phyloP scores from a whole-genome alignment of 2,329 filamentous ascomycete genomes.

The Paraconiothyrium sp. region DNA sequence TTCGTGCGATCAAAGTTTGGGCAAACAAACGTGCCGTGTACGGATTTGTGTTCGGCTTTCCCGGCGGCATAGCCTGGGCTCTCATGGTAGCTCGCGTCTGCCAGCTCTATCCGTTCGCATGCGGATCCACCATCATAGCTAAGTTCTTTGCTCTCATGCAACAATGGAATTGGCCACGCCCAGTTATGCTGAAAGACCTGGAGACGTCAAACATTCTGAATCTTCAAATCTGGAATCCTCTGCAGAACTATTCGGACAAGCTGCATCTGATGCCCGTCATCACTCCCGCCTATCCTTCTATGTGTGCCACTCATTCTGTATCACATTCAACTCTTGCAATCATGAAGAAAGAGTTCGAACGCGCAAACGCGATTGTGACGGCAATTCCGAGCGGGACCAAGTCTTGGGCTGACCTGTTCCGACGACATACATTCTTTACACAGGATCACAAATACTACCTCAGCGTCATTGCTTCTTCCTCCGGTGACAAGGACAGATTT shows the following conservation, averaged over 20 bases:
- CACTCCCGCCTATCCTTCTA: constrained; percentile 95
- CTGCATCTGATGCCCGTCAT: constrained; percentile 98
- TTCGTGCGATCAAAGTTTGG: constrained; percentile 96
- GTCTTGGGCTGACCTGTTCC: constrained; percentile 88
- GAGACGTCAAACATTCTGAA: constrained; percentile 78
- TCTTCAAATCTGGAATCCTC: constrained; percentile 93
- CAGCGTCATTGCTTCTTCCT: constrained; percentile 83
- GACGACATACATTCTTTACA: constrained; percentile 93
- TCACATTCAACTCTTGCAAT: constrained; percentile 85
- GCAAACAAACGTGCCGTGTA: constrained; percentile 92
- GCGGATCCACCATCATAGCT: constrained; percentile 84
- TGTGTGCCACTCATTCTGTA: constrained; percentile 97
- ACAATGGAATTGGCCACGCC: constrained; percentile 92
- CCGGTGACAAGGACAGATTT: constrained; percentile 80
- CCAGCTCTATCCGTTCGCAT: constrained; percentile 93
- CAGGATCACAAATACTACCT: constrained; percentile 95
- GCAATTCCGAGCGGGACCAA: constrained; percentile 80
- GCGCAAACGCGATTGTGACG: constrained; percentile 79
- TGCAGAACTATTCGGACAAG: constrained; percentile 81
- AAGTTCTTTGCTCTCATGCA: constrained; percentile 96
- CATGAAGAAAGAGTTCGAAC: constrained; percentile 82
- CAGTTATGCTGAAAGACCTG: constrained; percentile 88
- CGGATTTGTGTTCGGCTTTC: constrained; percentile 95
- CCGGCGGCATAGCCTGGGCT: constrained; percentile 96
- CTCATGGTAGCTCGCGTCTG: constrained; percentile 97